These are phyloP conservation scores for Heterobasidion irregulare DNA, from an alignment of 1,284 basidiomycete species.

Conservation along the genomic window DNA sequence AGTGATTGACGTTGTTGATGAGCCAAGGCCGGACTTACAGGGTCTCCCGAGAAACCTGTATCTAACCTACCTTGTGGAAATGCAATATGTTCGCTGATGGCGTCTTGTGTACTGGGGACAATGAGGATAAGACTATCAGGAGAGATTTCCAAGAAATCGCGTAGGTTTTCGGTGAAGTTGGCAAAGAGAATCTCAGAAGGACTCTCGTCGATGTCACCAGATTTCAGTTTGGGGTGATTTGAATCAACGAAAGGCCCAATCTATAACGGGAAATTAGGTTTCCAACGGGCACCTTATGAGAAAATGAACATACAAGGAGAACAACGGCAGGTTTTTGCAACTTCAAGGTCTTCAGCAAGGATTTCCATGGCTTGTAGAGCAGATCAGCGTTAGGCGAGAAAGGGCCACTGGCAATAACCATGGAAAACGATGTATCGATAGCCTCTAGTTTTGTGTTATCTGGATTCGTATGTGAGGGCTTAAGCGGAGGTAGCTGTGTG, in stretches of 20 bases:
- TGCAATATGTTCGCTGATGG: constrained; percentile 73
- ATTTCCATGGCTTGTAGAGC: constrained; percentile 62
- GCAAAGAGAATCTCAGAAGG: constrained; percentile 66
- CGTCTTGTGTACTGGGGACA: constrained; percentile 77
- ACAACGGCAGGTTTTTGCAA: constrained; percentile 67
- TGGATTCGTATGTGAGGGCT: constrained; percentile 24
- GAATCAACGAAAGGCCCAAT: constrained; percentile 87
- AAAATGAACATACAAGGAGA: constrained; percentile 54
- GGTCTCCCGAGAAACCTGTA: constrained; percentile 32
- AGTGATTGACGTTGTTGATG: neutral
- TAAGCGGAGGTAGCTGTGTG: constrained; percentile 41
- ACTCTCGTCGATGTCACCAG: constrained; percentile 60
- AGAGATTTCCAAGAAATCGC: constrained; percentile 48
- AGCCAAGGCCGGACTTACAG: constrained; percentile 26
- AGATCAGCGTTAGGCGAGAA: constrained; percentile 76
- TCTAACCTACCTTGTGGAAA: constrained; percentile 82
- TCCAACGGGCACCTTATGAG: neutral
- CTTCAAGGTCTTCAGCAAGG: constrained; percentile 49
- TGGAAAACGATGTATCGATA: constrained; percentile 40
- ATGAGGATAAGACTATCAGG: constrained; percentile 69
- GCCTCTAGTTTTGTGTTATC: constrained; percentile 21
- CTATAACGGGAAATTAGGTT: constrained; percentile 31
- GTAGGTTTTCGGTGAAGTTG: constrained; percentile 56
- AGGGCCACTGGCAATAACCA: constrained; percentile 74
- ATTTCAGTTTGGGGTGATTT: constrained; percentile 64